Base-by-base conservation (phyloP, 1,284 basidiomycete genomes). In the Volvariella surrecta region DNA sequence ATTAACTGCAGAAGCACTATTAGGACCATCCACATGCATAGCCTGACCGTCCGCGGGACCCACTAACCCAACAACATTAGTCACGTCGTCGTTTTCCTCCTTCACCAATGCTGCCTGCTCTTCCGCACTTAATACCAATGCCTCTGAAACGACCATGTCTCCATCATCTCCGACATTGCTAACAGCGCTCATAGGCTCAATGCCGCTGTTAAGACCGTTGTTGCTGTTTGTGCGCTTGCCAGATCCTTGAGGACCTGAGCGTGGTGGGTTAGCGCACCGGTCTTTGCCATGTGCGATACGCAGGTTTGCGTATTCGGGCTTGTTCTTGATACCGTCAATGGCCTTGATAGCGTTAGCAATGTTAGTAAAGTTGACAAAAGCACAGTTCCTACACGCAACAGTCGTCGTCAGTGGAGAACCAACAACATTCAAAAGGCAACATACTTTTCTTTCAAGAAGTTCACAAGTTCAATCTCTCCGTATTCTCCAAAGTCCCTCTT, bases 331-430 rank as follows among this genome's bases (percentile, higher is more conserved):
- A 10, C 81, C 85, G 45, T 95, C 91, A 54, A 96, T 93, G 15
- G 93, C 91, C 70, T 96, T 96, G 71, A 93, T 92, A 18, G 92
- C 92, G 53, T 92, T 90, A 43, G 85, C 81, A 53, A 96, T 83
- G 63, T 92, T 91, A 9, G 70, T 74, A 56, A 91, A 96, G 71
- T 96, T 97, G 57, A 95, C 87, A 60, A 95, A 97, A 24, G 89
- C 90, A 56, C 90, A 94, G 64, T 92, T 89, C 73, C 83, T 87
- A 52, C 1, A 32, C 19, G 16, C 42, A 46, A 39, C 37, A 32
- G 16, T 38, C 9, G 30, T 15, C 37, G 42, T 22, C 19, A 18
- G 11, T 24, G 15, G 15, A 21, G 40, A 15, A 30, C 19, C 20
- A 40, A 17, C 30, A 21, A 50, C 40, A 43, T 17, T 32, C 19